A percentile compares a stretch with the other conserved stretches of the same genome.
phyloP scores from a whole-genome alignment of 2,329 filamentous ascomycete species.

The Cordyceps militaris region DNA sequence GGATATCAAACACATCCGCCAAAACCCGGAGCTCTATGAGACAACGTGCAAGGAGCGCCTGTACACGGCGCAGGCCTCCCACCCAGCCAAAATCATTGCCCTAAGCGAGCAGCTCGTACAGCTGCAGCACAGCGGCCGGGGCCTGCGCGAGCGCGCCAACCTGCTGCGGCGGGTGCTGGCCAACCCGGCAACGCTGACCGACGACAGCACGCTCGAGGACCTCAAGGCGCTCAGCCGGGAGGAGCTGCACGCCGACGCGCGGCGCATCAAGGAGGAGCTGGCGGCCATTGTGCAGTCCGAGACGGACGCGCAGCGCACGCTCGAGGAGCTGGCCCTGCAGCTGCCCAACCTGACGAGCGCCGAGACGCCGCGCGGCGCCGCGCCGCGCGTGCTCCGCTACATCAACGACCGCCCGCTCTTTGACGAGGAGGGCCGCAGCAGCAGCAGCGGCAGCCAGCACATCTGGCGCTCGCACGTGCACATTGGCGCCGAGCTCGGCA shows the following conservation, averaged over 20 bases:
- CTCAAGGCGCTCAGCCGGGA: conserved; percentile 36
- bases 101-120: conserved; percentile 52
- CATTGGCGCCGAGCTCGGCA: conserved; percentile 75
- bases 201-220: conserved; percentile 39
- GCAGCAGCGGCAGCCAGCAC: conserved; percentile 29
- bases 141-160: conserved; percentile 61
- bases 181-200: conserved; percentile 41
- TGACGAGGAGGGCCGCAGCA: conserved; percentile 18
- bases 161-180: conserved; percentile 48
- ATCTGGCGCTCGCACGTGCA: conserved; percentile 72
- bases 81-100: conserved; percentile 48
- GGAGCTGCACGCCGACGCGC: conserved; percentile 56
- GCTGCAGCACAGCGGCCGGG: conserved; percentile 53
- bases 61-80: conserved; percentile 53
- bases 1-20: conserved; percentile 84
- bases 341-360: conserved; percentile 81
- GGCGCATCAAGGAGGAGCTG: conserved; percentile 56
- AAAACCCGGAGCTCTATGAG: conserved; percentile 72
- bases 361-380: conserved; percentile 63
- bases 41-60: conserved; percentile 81
- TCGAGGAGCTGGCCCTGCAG: conserved; percentile 65
- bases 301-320: conserved; percentile 52
- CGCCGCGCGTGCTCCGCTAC: conserved; percentile 61
- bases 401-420: conserved; percentile 64
- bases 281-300: conserved; percentile 55